Evolutionary conservation across 805 yeast species (phyloP).

Genomic region (Vanderwaltozyma polyspora): DNA sequence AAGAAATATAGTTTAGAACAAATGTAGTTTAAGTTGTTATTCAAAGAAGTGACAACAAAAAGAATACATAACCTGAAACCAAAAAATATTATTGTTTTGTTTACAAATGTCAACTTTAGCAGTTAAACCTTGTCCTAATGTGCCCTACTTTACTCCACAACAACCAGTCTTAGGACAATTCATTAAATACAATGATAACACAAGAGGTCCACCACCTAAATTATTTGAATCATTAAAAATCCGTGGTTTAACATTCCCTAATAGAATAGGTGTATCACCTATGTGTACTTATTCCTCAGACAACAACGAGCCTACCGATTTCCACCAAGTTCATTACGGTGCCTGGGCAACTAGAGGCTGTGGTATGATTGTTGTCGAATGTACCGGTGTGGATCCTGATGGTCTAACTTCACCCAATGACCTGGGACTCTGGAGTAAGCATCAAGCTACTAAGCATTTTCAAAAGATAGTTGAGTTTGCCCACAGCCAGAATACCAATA

Average conservation of each 20-base stretch:
- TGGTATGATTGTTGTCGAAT: constrained; percentile 38
- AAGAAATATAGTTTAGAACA: too few relatives aligned
- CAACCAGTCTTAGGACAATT: constrained; percentile 9
- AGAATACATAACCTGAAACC: too few relatives aligned
- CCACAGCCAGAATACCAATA: constrained; percentile 34
- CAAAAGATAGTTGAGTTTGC: constrained; percentile 34
- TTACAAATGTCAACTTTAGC: constrained; percentile 1
- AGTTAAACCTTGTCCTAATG: constrained; percentile 3
- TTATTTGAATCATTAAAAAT: constrained; percentile 36
- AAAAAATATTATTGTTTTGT: too few relatives aligned
- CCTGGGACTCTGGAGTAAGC: constrained; percentile 41
- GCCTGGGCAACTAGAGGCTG: constrained; percentile 38
- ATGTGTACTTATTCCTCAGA: constrained; percentile 43
- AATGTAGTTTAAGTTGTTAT: too few relatives aligned
- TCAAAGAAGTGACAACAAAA: too few relatives aligned
- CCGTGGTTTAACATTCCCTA: constrained; percentile 31
- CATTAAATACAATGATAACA: constrained; percentile 1
- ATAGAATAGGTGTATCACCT: constrained; percentile 47
- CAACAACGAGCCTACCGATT: constrained; percentile 34
- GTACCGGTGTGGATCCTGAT: constrained; percentile 30
- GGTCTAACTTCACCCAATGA: constrained; percentile 37
- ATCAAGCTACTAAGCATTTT: constrained; percentile 32
- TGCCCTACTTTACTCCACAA: constrained; percentile 7
- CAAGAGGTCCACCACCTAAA: constrained; percentile 20
- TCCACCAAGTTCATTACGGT: constrained; percentile 41